These are phyloP conservation scores for Pseudopithomyces maydicus DNA, from an alignment of 2,329 filamentous ascomycete genomes.

Conservation along the genomic window DNA sequence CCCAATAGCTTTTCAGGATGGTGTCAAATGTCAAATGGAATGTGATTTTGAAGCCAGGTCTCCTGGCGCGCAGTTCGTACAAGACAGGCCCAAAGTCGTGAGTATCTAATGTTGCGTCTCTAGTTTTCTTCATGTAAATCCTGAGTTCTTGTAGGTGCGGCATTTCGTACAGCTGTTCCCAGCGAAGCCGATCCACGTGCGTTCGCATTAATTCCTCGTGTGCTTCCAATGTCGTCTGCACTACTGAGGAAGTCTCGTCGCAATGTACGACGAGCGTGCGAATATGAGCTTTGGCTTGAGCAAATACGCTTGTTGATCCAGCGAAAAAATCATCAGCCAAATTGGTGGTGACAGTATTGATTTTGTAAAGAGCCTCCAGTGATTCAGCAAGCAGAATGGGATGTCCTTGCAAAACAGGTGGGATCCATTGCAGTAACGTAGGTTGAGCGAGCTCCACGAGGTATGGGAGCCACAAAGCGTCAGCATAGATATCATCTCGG, in stretches of 20 bases:
- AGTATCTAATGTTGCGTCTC: conserved; percentile 5
- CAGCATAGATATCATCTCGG: conserved; percentile 20
- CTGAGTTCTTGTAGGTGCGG: conserved; percentile 10
- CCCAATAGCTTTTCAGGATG: conserved; percentile 6
- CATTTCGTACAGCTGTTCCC: conserved; percentile 14
- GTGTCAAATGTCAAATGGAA: conserved; percentile 19
- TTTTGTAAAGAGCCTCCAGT: conserved; percentile 14
- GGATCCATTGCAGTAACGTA: conserved; percentile 2
- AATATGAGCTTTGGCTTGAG: conserved; percentile 5
- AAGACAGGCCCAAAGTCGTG: conserved; percentile 17
- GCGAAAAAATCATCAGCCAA: neutral
- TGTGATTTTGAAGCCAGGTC: neutral
- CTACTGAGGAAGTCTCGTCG: neutral
- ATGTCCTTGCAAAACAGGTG: neutral
- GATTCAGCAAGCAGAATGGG: conserved; percentile 13
- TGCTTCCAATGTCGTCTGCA: neutral
- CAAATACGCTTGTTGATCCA: neutral
- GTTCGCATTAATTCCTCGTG: neutral
- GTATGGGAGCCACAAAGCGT: neutral
- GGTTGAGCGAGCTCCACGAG: conserved; percentile 7
- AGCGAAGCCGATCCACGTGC: neutral
- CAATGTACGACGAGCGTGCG: conserved; percentile 14
- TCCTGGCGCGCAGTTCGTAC: conserved; percentile 6
- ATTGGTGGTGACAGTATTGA: conserved; percentile 14
- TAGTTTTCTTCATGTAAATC: conserved; percentile 17